Evolutionary conservation across 208 protist genomes (phyloP).

Genomic region (Trypanosoma congolense): DNA sequence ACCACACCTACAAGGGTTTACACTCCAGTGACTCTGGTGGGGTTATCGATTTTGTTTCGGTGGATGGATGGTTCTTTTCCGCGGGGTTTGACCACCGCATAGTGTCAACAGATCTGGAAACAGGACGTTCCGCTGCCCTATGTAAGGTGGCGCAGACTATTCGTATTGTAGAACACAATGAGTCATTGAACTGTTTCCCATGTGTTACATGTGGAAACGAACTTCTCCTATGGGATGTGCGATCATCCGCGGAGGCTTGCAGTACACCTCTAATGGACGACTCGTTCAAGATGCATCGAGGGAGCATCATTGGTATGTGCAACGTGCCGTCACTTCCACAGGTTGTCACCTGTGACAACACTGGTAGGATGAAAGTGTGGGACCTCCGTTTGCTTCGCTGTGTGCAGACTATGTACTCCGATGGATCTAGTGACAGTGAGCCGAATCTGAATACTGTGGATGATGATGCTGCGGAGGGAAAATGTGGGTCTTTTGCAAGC

Average conservation of each 20-base stretch:
- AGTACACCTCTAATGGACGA: slow-evolving; percentile 30
- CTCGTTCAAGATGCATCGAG: slow-evolving; percentile 19
- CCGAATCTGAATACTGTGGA: slow-evolving; percentile 22
- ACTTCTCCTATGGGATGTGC: slow-evolving; percentile 56
- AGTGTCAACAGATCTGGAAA: slow-evolving; percentile 35
- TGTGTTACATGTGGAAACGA: slow-evolving; percentile 29
- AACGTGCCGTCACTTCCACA: slow-evolving; percentile 52
- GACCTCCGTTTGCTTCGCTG: slow-evolving; percentile 69
- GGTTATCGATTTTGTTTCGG: slow-evolving; percentile 61
- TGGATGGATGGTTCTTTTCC: slow-evolving; percentile 39
- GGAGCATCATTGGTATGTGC: slow-evolving; percentile 49
- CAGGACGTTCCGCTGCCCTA: slow-evolving; percentile 25
- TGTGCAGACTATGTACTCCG: slow-evolving; percentile 56
- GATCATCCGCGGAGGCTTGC: slow-evolving; percentile 27
- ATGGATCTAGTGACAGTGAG: slow-evolving; percentile 24
- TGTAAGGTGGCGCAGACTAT: slow-evolving; percentile 22
- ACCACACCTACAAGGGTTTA: slow-evolving; percentile 28
- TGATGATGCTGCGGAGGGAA: slow-evolving; percentile 1
- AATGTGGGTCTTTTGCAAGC: background rate
- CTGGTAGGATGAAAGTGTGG: slow-evolving; percentile 78
- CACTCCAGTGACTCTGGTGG: slow-evolving; percentile 47
- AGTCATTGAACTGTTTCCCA: slow-evolving; percentile 14
- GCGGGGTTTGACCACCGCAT: slow-evolving; percentile 61
- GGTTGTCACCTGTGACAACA: slow-evolving; percentile 62
- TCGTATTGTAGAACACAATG: slow-evolving; percentile 30